These are phyloP conservation scores for Trametes gibbosa DNA, from an alignment of 768 basidiomycete species.

Conservation along the genomic window DNA sequence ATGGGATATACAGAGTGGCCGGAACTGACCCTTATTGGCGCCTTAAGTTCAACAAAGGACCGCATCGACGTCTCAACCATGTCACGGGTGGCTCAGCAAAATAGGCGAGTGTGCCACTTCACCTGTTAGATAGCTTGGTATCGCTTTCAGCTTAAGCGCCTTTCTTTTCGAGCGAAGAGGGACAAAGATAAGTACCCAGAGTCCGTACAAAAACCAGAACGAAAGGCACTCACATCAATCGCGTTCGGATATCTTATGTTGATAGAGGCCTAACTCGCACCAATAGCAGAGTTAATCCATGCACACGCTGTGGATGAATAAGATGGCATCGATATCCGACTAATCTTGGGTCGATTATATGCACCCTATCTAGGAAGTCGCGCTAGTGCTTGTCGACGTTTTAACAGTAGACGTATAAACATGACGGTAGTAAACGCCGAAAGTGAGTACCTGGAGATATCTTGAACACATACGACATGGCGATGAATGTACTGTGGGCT, in stretches of 20 bases:
- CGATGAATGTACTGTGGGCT: slow-evolving; percentile 14
- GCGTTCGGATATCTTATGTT: too few species aligned
- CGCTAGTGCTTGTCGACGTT: slow-evolving; percentile 49
- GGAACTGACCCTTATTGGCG: not conserved
- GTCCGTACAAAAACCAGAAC: too few species aligned
- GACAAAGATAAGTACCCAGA: too few species aligned
- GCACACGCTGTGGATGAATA: too few species aligned
- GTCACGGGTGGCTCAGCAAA: too few species aligned
- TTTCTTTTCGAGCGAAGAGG: too few species aligned
- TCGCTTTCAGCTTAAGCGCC: too few species aligned
- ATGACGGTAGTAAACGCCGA: slow-evolving; percentile 83
- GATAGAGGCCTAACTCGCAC: too few species aligned
- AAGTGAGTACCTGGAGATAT: slow-evolving; percentile 74
- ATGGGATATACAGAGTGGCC: not conserved
- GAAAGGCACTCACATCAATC: too few species aligned
- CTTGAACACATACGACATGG: not conserved
- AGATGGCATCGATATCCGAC: not conserved
- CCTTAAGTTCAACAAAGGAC: slow-evolving; percentile 5
- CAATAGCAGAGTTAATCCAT: not conserved
- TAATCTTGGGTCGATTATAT: not conserved
- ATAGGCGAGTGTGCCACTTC: too few species aligned
- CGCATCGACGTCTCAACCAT: not conserved
- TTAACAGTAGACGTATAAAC: slow-evolving; percentile 67
- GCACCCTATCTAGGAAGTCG: slow-evolving; percentile 52
- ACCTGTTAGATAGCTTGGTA: too few species aligned